A percentile compares a stretch with the other conserved stretches of the same genome.
Conservation (phyloP, 257 asterid species). For the Lavandula angustifolia region DNA sequence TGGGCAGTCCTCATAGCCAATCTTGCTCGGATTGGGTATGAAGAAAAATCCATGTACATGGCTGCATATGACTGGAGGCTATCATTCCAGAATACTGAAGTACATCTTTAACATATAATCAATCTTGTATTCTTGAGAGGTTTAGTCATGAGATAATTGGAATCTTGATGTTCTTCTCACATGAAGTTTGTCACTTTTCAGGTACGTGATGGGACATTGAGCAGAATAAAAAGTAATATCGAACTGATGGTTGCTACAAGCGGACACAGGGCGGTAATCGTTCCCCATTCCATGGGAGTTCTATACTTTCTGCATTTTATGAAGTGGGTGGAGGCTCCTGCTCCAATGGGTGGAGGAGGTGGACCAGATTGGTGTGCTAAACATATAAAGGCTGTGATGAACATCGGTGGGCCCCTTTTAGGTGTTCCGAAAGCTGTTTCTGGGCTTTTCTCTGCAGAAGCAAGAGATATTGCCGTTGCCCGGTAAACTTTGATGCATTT, state of each 20-base stretch:
- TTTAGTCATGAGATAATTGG: no score
- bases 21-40: constrained; percentile 87
- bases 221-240: constrained; percentile 74
- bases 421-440: constrained; percentile 76
- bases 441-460: constrained; percentile 71
- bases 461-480: constrained; percentile 65
- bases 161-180: no score
- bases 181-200: constrained; percentile 30
- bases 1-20: constrained; percentile 95
- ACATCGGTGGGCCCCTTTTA: constrained; percentile 78
- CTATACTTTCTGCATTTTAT: constrained; percentile 79
- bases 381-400: constrained; percentile 78
- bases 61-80: constrained; percentile 98
- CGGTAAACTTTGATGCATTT: constrained; percentile 31
- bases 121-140: no score
- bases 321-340: constrained; percentile 93
- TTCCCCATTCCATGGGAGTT: constrained; percentile 94
- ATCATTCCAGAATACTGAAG: constrained; percentile 94
- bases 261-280: constrained; percentile 74
- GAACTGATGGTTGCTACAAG: constrained; percentile 78
- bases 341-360: constrained; percentile 97
- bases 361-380: constrained; percentile 87
- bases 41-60: constrained; percentile 93
- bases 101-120: constrained; percentile 6
- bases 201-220: constrained; percentile 77